Base-by-base conservation (phyloP, 441 rosid species). In the Jatropha podagrica region DNA sequence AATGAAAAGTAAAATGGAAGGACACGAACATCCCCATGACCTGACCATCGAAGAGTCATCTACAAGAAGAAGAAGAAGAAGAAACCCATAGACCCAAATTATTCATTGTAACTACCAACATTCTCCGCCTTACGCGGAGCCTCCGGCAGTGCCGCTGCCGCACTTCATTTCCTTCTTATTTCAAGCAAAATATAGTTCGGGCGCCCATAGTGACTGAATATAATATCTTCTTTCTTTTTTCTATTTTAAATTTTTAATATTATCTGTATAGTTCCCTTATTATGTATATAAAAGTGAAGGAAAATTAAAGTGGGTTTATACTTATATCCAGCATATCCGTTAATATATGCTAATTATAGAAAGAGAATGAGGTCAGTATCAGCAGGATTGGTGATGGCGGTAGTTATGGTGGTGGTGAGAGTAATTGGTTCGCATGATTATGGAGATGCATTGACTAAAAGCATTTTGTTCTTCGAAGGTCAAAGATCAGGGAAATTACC, bases 381-480 rank as follows among this genome's bases (percentile, higher is more conserved):
- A 20, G 23, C 54, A 41, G 40, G 74, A 56, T 41, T 69, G 54
- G 44, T 49, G 7, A 40, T 65, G 10, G 26, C 58, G 11, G 80
- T 52, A 63, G 17, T 70, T 71, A n/a, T 52, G 73, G 41, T 62
- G 75, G 79, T n/a, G 13, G 11, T 54, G 68, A 40, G 7, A 41
- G 54, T 48, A 61, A 72, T 38, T 11, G 60, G 70, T 20, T 70
- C 81, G 38, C 97, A 86, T 73, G 90, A 90, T 77, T 94, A 90
- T 76, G 73, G 73, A 2, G 95, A 91, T 77, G 97, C 98, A 59
- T 83, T 92, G 74, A 82, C 90, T 32, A 94, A 94, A 81, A 84
- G 94, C 12, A 92, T 94, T 78, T 83, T 94, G 72, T 94, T 94
- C 88, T 94, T 92, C 73, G 96, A 94, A 76, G 98, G 98, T 56